phyloP scores from a whole-genome alignment of 768 basidiomycete species.

The Pulveroboletus ravenelii region DNA sequence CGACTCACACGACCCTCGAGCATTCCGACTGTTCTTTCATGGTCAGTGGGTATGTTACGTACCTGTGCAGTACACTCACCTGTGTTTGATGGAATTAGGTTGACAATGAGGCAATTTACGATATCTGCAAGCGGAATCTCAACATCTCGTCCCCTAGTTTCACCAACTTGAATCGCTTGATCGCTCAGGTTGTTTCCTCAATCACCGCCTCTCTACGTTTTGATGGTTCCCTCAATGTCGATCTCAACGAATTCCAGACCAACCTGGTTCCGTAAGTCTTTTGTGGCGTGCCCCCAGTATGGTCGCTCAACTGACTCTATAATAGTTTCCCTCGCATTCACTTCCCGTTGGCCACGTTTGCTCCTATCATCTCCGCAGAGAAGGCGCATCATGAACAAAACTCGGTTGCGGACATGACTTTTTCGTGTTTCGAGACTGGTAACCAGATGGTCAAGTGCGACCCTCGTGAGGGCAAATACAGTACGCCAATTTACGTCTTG shows the following conservation, averaged over 20 bases:
- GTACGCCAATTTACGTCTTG: slow-evolving; percentile 27
- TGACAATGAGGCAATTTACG: slow-evolving; percentile 80
- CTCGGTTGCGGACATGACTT: slow-evolving; percentile 97
- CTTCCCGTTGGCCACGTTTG: slow-evolving; percentile 96
- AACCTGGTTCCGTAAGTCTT: slow-evolving; percentile 89
- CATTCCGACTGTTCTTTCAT: slow-evolving; percentile 99
- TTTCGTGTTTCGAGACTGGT: slow-evolving; percentile 75
- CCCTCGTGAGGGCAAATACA: slow-evolving; percentile 77
- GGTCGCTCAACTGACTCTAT: not conserved
- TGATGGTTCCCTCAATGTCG: slow-evolving; percentile 61
- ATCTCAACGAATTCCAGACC: slow-evolving; percentile 97
- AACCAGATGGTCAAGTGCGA: slow-evolving; percentile 83
- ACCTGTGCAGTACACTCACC: slow-evolving; percentile 2
- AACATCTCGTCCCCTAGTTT: slow-evolving; percentile 84
- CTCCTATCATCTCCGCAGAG: slow-evolving; percentile 89
- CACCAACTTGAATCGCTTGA: slow-evolving; percentile 92
- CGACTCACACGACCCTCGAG: slow-evolving; percentile 97
- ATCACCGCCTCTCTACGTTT: slow-evolving; percentile 86
- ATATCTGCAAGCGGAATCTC: slow-evolving; percentile 85
- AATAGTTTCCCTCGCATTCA: slow-evolving; percentile 94
- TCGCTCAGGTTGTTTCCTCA: slow-evolving; percentile 98
- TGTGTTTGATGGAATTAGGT: slow-evolving; percentile 36
- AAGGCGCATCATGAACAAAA: slow-evolving; percentile 97
- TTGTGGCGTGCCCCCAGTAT: not conserved
- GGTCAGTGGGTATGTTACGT: slow-evolving; percentile 42